Base-by-base conservation (phyloP, 2,329 filamentous ascomycete species). In the Didymella arachidicola region DNA sequence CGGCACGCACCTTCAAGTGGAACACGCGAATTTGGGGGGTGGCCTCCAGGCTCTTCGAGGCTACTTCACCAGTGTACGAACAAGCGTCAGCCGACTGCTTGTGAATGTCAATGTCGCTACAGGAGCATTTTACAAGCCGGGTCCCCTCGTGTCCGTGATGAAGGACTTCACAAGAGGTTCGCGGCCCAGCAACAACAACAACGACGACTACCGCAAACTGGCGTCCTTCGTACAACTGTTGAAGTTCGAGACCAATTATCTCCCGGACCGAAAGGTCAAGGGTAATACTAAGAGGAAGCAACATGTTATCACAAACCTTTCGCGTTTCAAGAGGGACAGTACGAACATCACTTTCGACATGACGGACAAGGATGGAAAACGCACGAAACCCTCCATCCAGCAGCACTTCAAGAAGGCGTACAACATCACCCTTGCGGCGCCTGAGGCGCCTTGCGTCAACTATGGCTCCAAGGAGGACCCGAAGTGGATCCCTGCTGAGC, bases 41-140 rank as follows among this genome's bases (percentile, higher is more conserved):
- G 85, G 85, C 1, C 75, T 89, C 0, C 78, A 84, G 46, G 86
- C 86, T 0, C 71, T 87, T 4, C 80, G 86, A 41, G 87, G 87
- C 0, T 89, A 85, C 72, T 89, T 84, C 67, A 79, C 85, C 11
- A 88, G 85, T 66, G 83, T 87, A 29, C 84, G 87, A 5, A 81
- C 84, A 2, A 82, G 85, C 2, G 84, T 85, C 14, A 81, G 80
- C 38, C 80, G 86, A 3, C 76, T 89, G 4, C 69, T 89, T 0
- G 71, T 89, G 12, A 89, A 90, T 56, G 77, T 89, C 3, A 87
- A 89, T 57, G 85, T 89, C 26, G 84, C 84, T 8, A 83, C 83
- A 43, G 79, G 81, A 2, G 84, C 86, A 0, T 88, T 86, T 66
- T 87, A 86, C 72, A 79, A 84, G 62, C 65, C 79, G 2, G 79